Evolutionary conservation across 192 early-diverging fungal species (phyloP), one percentile per base, ranked within the genome.

Genomic region (Coemansia sp.): DNA sequence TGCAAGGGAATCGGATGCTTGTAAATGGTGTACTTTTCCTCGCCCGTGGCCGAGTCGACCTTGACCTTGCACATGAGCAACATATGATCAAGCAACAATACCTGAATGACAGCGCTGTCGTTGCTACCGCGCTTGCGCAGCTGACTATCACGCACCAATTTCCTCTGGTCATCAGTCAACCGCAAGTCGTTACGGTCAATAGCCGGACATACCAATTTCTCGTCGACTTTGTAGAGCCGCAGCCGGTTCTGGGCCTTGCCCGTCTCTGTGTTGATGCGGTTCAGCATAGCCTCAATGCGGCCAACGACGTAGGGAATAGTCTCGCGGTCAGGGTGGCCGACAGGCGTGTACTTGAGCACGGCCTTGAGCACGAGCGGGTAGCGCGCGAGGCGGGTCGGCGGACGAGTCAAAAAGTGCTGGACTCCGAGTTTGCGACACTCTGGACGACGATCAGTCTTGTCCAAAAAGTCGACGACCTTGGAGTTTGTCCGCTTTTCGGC

Each of bases 51-150:
- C 64, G 85, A 77, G 40, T 86, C 82, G 16, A 76, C 80, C 73
- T 90, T 94, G 62, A 80, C 76, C 67, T 89, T 92, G 64, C 90
- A 88, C 71, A 93, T 84, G 32, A 94, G 75, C n/a, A 94, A 69
- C 67, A 88, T 87, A 82, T 98, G 92, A 74, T 99, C 97, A 39
- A 99, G 89, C 46, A 98, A 71, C 69, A 92, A 91, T 26, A 97
- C 87, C 47, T 87, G 84, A 28, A 96, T 68, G 37, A 91, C 91
- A 2, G 89, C 77, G 17, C 88, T 88, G 58, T 89, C 89, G 32
- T 80, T 77, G 53, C 85, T 84, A 47, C 75, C 62, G 26, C 89
- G 86, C 70, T 92, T 86, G 65, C 92, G 92, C 69, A 98, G 75
- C 30, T 87, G 80, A 47, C 95, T 94, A 57, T 95, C 93, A 70